phyloP scores from a whole-genome alignment of 495 filamentous ascomycete species.

The Xylaria telfairii region DNA sequence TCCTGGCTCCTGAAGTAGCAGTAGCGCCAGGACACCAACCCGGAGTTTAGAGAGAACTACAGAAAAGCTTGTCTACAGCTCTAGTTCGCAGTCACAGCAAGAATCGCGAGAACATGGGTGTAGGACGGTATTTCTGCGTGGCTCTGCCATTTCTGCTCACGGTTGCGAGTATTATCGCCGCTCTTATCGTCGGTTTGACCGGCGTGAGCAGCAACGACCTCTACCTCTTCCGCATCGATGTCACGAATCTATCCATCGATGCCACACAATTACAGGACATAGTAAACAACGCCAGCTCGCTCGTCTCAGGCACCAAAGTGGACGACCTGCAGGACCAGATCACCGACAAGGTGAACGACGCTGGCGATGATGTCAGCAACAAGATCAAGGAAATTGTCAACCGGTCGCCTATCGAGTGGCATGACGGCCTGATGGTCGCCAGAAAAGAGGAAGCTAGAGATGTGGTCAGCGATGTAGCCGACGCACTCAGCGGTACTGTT shows the following conservation, averaged over 20 bases:
- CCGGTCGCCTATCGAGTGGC: constrained; percentile 10
- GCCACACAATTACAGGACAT: constrained; percentile 28
- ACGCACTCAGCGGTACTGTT: constrained; percentile 53
- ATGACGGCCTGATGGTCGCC: constrained; percentile 24
- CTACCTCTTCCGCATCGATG: constrained; percentile 76
- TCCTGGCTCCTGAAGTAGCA: neutral
- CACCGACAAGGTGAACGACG: constrained; percentile 23
- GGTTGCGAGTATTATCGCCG: constrained; percentile 71
- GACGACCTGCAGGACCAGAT: no score
- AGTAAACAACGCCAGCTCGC: constrained; percentile 31
- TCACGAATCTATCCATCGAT: constrained; percentile 53
- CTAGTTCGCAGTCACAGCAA: constrained; percentile 22
- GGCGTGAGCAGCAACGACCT: constrained; percentile 72
- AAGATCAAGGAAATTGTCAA: constrained; percentile 16
- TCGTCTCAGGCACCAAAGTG: constrained; percentile 28
- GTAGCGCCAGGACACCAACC: neutral
- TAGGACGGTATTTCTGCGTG: constrained; percentile 80
- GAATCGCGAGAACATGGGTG: constrained; percentile 47
- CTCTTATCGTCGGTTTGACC: constrained; percentile 74
- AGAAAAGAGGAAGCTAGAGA: constrained; percentile 25
- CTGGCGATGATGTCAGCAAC: constrained; percentile 24
- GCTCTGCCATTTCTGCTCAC: constrained; percentile 79
- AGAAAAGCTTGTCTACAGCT: neutral
- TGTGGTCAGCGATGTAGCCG: constrained; percentile 54
- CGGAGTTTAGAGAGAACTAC: neutral